Percentiles rank a stretch among this genome's conserved stretches.
Conservation (phyloP, 2,329 filamentous ascomycete genomes). For the Zasmidium angulare region DNA sequence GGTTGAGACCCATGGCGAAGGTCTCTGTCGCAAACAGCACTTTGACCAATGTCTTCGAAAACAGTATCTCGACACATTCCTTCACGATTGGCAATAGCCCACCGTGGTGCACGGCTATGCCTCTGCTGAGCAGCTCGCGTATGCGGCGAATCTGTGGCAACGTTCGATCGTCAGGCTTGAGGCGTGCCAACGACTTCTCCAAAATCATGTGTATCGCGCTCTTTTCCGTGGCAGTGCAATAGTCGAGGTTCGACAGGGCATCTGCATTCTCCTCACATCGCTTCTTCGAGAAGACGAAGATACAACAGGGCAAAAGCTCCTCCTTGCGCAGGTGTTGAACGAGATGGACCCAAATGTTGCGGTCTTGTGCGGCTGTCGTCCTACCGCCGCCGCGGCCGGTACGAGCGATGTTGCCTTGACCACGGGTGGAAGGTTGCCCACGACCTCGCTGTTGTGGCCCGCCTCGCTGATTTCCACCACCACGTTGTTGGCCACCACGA, state of each 20-base stretch:
- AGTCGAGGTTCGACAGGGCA: conserved; percentile 91
- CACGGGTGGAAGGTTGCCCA: conserved; percentile 56
- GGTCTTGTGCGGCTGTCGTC: conserved; percentile 88
- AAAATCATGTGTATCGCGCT: conserved; percentile 97
- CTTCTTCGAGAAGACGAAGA: conserved; percentile 99
- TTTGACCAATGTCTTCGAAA: conserved; percentile 92
- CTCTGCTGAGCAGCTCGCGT: conserved; percentile 78
- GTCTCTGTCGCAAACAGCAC: conserved; percentile 97
- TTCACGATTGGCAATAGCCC: conserved; percentile 95
- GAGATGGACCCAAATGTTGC: conserved; percentile 93
- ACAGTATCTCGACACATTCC: conserved; percentile 94
- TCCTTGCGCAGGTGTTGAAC: conserved; percentile 88
- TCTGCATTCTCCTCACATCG: conserved; percentile 96
- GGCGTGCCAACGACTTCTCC: conserved; percentile 85
- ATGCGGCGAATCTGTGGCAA: conserved; percentile 91
- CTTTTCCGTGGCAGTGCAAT: conserved; percentile 89
- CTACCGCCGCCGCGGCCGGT: conserved; percentile 82
- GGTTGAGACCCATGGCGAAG: conserved; percentile 95
- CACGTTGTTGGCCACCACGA: conserved; percentile 52
- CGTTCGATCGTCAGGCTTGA: conserved; percentile 84
- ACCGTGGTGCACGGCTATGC: conserved; percentile 94
- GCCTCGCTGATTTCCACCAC: conserved; percentile 46
- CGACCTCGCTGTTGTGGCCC: conserved; percentile 54
- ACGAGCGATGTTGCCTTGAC: conserved; percentile 82
- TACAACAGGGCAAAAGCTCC: conserved; percentile 84